A percentile compares a stretch with the other conserved stretches of the same genome.
Evolutionary conservation across 2,329 filamentous ascomycete species (phyloP).

Genomic region (Paecilomyces sp.): DNA sequence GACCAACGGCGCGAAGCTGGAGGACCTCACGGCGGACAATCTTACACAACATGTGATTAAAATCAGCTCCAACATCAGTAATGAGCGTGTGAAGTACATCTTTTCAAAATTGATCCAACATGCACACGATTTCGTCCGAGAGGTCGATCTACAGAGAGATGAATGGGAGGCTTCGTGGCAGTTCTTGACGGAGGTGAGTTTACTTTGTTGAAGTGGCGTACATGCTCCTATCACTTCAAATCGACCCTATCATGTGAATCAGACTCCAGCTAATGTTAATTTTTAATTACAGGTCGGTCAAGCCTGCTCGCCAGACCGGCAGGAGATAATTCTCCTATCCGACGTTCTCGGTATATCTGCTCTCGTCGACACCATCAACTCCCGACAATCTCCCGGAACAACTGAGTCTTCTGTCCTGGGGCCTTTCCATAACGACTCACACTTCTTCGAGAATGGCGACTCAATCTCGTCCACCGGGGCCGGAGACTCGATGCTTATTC

Average conservation of each 20-base stretch:
- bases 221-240: neutral
- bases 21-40: constrained; percentile 6
- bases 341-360: constrained; percentile 18
- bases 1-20: neutral
- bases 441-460: constrained; percentile 13
- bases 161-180: constrained; percentile 9
- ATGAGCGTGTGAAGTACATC: constrained; percentile 5
- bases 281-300: neutral
- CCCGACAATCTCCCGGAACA: constrained; percentile 9
- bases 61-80: constrained; percentile 8
- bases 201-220: neutral
- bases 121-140: constrained; percentile 6
- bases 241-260: neutral
- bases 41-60: constrained; percentile 9
- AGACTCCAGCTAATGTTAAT: neutral
- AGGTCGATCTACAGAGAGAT: constrained; percentile 7
- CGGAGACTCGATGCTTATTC: constrained; percentile 11
- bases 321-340: constrained; percentile 14
- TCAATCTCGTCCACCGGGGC: constrained; percentile 12
- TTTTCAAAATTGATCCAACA: constrained; percentile 5
- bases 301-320: constrained; percentile 1
- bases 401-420: constrained; percentile 22
- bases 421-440: constrained; percentile 22
- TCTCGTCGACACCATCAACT: constrained; percentile 19
- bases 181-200: constrained; percentile 6